Percentiles rank a stretch among this genome's conserved stretches.
These are phyloP conservation scores for Paramecium sexaurelia DNA, from an alignment of 73 alveolate species.

Conservation along the genomic window DNA sequence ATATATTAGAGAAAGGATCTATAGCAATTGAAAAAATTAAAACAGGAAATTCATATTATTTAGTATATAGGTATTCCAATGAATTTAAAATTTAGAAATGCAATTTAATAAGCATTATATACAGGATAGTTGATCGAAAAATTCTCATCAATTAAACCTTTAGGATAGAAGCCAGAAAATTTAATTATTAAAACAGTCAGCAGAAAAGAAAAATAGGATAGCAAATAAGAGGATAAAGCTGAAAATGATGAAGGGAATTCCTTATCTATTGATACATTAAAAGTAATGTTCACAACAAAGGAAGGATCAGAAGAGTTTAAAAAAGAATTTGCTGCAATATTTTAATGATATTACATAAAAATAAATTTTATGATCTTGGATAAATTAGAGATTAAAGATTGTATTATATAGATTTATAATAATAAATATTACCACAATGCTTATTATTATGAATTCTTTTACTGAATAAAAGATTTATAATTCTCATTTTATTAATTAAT, in stretches of 20 bases:
- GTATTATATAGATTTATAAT: no score
- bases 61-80: neutral
- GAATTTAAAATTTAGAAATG: neutral
- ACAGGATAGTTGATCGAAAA: slow-evolving; percentile 29
- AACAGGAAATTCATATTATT: neutral
- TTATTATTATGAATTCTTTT: no score
- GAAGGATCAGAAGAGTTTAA: slow-evolving; percentile 31
- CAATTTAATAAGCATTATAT: neutral
- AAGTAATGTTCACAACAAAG: neutral
- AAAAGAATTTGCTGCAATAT: slow-evolving; percentile 8
- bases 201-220: neutral
- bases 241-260: neutral
- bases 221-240: neutral
- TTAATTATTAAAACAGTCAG: slow-evolving; percentile 14
- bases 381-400: no score
- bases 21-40: slow-evolving; percentile 48
- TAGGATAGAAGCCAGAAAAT: slow-evolving; percentile 45
- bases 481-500: no score
- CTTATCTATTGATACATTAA: neutral
- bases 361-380: neutral
- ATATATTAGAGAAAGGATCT: slow-evolving; percentile 23
- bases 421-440: no score
- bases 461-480: no score
- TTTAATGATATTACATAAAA: neutral
- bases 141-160: neutral